Evolutionary conservation across 768 basidiomycete species (phyloP).

Genomic region (Tylopilus intermedius): DNA sequence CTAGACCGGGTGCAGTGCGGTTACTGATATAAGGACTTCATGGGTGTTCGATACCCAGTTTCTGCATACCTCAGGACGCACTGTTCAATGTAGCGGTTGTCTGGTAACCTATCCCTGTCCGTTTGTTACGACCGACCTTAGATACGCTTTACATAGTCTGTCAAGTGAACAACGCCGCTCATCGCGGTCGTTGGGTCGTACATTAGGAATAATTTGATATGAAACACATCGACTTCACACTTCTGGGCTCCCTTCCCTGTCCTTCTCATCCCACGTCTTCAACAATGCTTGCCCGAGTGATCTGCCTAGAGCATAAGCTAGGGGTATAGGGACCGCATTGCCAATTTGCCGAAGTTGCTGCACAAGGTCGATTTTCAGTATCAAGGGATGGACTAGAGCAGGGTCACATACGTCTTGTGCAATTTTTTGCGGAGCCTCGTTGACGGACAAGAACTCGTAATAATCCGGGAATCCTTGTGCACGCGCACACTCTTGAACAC

Average conservation of each 20-base stretch:
- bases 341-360: conserved; percentile 77
- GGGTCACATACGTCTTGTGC: conserved; percentile 48
- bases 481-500: conserved; percentile 63
- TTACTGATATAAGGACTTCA: conserved; percentile 11
- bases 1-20: conserved; percentile 11
- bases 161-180: background rate
- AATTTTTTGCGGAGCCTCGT: conserved; percentile 31
- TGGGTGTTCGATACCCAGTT: conserved; percentile 11
- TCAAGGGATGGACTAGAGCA: background rate
- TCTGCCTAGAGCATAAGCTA: conserved; percentile 59
- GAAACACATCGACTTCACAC: conserved; percentile 22
- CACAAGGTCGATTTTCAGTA: conserved; percentile 2
- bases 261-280: conserved; percentile 40
- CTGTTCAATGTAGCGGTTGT: background rate
- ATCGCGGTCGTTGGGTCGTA: background rate
- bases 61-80: conserved; percentile 14
- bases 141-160: conserved; percentile 1
- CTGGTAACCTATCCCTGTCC: conserved; percentile 14
- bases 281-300: conserved; percentile 42
- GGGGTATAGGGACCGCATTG: conserved; percentile 71
- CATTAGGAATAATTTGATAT: background rate
- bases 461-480: conserved; percentile 76
- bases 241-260: conserved; percentile 43
- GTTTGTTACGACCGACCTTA: background rate
- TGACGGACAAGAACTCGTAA: conserved; percentile 55